Evolutionary conservation across 164 flowering plant species (phyloP), one percentile per base, ranked within the genome.

Genomic region (Berberis vulgaris): DNA sequence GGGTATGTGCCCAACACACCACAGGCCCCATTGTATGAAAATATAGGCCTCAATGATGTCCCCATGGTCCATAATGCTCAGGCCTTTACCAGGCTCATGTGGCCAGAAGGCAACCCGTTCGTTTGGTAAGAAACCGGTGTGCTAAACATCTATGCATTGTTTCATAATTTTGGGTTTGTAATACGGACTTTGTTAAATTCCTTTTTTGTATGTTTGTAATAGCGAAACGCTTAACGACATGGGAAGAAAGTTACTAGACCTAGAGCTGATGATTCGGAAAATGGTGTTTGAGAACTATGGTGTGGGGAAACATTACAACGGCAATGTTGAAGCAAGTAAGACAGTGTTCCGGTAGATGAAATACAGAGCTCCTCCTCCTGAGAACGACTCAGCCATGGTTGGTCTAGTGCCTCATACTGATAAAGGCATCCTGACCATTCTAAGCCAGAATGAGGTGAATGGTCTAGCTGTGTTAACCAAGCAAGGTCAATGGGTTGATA

Each of bases 401-500:
- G 54, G 10, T 4, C 66, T 80, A 1, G 54, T 63, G 38, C 41
- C 80, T 50, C 86, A 82, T 65, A 80, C 65, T 0, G 74, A 72
- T 44, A 67, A 72, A 49, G 64, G 57, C 43, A 41, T 47, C 65
- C 7, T 72, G 4, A 72, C 74, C 26, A 50, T 72, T 41, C 39
- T 72, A 26, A 52, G 68, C 4, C 61, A 67, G 54, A 57, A 69
- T 12, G 65, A 40, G 40, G 59, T 78, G 0, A 73, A 78, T 7
- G 83, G 86, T 2, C 76, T 82, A 2, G 78, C 80, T 60, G 54
- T 82, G 38, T 60, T 67, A 13, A 61, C 79, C 57, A 74, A 74
- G 58, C 61, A 66, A 11, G 78, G 74, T 13, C n/a, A 66, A 4
- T 82, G 83, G 82, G 43, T 60, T 4, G 52, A 67, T 6, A 57